These are phyloP conservation scores for Trametes sanguinea DNA, from an alignment of 768 basidiomycete genomes.

Conservation along the genomic window DNA sequence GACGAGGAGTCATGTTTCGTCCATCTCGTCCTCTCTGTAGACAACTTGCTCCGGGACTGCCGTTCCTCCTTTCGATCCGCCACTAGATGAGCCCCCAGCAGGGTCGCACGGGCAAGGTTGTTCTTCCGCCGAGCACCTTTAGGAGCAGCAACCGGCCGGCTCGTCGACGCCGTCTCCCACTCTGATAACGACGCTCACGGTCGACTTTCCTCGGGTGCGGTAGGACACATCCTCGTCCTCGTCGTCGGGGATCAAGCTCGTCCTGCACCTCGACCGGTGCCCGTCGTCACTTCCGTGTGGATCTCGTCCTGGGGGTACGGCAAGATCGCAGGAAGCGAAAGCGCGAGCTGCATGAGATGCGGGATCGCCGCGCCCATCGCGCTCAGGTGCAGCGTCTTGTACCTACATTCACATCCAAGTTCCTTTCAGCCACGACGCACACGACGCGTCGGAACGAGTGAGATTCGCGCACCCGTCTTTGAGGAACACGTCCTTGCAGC, in stretches of 20 bases:
- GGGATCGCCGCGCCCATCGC: slow-evolving; percentile 93
- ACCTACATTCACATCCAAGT: slow-evolving; percentile 40
- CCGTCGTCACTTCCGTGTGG: slow-evolving; percentile 61
- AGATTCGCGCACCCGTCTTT: slow-evolving; percentile 61
- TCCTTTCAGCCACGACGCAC: not conserved
- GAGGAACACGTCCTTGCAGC: slow-evolving; percentile 72
- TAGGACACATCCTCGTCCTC: slow-evolving; percentile 68
- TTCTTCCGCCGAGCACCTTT: slow-evolving; percentile 14
- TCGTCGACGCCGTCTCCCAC: slow-evolving; percentile 65
- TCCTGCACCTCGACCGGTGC: slow-evolving; percentile 77
- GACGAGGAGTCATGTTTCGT: slow-evolving; percentile 4
- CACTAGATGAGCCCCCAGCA: too few relatives aligned
- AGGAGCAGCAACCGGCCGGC: slow-evolving; percentile 19
- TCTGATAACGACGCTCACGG: slow-evolving; percentile 56
- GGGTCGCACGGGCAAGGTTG: not conserved
- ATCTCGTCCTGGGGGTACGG: slow-evolving; percentile 68
- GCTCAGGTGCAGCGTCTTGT: slow-evolving; percentile 70
- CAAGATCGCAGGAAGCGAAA: slow-evolving; percentile 71
- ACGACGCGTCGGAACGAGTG: not conserved
- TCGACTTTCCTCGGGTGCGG: slow-evolving; percentile 70
- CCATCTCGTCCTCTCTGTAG: slow-evolving; percentile 26
- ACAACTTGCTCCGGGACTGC: slow-evolving; percentile 14
- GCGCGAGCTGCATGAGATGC: slow-evolving; percentile 66
- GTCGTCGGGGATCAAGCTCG: slow-evolving; percentile 77
- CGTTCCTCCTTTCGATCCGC: not conserved